Base-by-base conservation (phyloP, 495 filamentous ascomycete species). In the Oleoguttula mirabilis region DNA sequence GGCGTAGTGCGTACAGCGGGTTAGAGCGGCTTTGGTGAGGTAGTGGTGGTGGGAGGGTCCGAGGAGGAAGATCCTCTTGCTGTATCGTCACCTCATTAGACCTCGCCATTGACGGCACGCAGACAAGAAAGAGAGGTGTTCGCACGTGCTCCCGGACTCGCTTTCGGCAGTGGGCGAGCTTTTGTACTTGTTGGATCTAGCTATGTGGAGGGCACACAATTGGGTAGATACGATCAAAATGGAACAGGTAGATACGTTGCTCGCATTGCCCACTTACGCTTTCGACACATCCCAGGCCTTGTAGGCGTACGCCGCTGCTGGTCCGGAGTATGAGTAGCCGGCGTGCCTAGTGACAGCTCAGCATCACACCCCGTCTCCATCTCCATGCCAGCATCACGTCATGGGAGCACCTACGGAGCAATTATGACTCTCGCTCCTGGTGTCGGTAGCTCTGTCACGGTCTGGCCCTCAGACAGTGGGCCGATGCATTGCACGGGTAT, bases 221-320 rank as follows among this genome's bases (percentile, higher is more conserved):
- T n/a, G n/a, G n/a, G n/a, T n/a, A n/a, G n/a, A n/a, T n/a, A n/a
- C n/a, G n/a, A n/a, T n/a, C n/a, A n/a, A n/a, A n/a, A n/a, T n/a
- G n/a, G n/a, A n/a, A n/a, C n/a, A n/a, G n/a, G n/a, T n/a, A n/a
- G n/a, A n/a, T n/a, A n/a, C n/a, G n/a, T n/a, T n/a, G n/a, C n/a
- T n/a, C n/a, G n/a, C n/a, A n/a, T n/a, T n/a, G 21, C 28, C 21
- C 21, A 53, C 68, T 62, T 61, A 84, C 80, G 80, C 81, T 48
- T 77, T 76, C 15, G 79, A 79, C 31, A 95, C 67, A 60, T 99
- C 88, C 41, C 92, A 77, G 3, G 77, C 71, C 59, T 84, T 88
- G 66, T 99, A 99, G 32, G 90, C 90, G 75, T 85, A 94, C 35
- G 87, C 90, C 37, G 92, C 88, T 49, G 85, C 85, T 21, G 86